These are phyloP conservation scores for Sphagnurus paluster DNA, from an alignment of 1,284 basidiomycete genomes.

Conservation along the genomic window DNA sequence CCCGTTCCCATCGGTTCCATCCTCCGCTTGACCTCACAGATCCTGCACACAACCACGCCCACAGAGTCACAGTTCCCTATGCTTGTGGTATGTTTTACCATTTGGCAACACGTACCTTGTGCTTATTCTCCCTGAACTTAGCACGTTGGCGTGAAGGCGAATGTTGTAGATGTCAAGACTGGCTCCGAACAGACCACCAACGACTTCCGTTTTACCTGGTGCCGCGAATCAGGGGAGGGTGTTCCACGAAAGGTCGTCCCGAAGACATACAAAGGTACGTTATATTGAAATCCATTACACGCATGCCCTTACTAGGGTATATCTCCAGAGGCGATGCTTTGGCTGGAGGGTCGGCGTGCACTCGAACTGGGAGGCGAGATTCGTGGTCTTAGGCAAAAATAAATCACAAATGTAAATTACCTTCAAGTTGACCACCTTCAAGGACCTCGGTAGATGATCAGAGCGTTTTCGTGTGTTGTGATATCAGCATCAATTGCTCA, in stretches of 20 bases:
- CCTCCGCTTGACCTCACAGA: constrained; percentile 67
- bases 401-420: not conserved
- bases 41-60: constrained; percentile 54
- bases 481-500: too few species aligned
- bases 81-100: constrained; percentile 46
- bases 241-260: constrained; percentile 63
- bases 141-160: constrained; percentile 75
- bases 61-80: constrained; percentile 39
- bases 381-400: constrained; percentile 23
- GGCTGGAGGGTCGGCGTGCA: constrained; percentile 75
- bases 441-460: too few species aligned
- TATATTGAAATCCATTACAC: not conserved
- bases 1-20: constrained; percentile 84
- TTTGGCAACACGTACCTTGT: constrained; percentile 3
- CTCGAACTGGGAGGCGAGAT: constrained; percentile 65
- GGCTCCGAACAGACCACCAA: constrained; percentile 70
- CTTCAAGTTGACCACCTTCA: not conserved
- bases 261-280: constrained; percentile 64
- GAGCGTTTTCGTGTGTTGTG: too few species aligned
- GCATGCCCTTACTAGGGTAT: not conserved
- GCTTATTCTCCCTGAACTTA: too few species aligned
- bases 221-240: constrained; percentile 39
- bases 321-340: constrained; percentile 73
- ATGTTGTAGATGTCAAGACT: constrained; percentile 74
- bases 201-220: constrained; percentile 74